Evolutionary conservation across 306 rosid species (phyloP).

Genomic region (Corylus heterophylla): DNA sequence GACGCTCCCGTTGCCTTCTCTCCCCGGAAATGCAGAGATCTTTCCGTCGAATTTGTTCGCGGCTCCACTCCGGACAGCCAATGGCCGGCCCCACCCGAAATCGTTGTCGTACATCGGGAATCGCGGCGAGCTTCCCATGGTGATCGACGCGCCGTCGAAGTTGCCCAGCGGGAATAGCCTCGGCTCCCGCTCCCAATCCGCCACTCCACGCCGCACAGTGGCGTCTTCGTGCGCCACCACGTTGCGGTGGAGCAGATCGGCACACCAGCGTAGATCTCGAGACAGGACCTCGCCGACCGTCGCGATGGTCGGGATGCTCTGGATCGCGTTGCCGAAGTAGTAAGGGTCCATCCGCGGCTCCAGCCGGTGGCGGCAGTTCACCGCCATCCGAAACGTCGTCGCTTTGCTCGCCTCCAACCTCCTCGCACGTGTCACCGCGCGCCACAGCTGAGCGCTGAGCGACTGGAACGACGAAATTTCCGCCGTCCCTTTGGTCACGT

Average conservation of each 20-base stretch:
- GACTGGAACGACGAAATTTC: slow-evolving; percentile 89
- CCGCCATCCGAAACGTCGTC: slow-evolving; percentile 92
- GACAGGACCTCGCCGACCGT: slow-evolving; percentile 50
- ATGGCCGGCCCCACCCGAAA: slow-evolving; percentile 82
- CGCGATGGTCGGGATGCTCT: slow-evolving; percentile 82
- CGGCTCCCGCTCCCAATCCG: slow-evolving; percentile 74
- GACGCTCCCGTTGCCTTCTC: slow-evolving; percentile 77
- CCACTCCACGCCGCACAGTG: slow-evolving; percentile 63
- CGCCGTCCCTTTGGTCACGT: background rate
- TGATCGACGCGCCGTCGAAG: slow-evolving; percentile 78
- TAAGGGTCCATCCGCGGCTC: slow-evolving; percentile 61
- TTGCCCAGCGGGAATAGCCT: slow-evolving; percentile 82
- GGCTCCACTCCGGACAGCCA: slow-evolving; percentile 71
- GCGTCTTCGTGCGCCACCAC: slow-evolving; percentile 63
- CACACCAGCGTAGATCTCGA: slow-evolving; percentile 57
- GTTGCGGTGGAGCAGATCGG: slow-evolving; percentile 60
- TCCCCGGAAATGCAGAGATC: slow-evolving; percentile 79
- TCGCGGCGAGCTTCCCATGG: slow-evolving; percentile 93
- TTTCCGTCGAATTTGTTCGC: slow-evolving; percentile 90
- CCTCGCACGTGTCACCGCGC: slow-evolving; percentile 81
- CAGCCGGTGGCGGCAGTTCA: slow-evolving; percentile 82
- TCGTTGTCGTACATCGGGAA: slow-evolving; percentile 90
- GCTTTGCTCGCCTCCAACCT: slow-evolving; percentile 41
- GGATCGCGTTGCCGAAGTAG: slow-evolving; percentile 91
- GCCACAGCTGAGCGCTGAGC: slow-evolving; percentile 79